These are phyloP conservation scores for Russula olivacea DNA, from an alignment of 768 basidiomycete species.

Conservation along the genomic window DNA sequence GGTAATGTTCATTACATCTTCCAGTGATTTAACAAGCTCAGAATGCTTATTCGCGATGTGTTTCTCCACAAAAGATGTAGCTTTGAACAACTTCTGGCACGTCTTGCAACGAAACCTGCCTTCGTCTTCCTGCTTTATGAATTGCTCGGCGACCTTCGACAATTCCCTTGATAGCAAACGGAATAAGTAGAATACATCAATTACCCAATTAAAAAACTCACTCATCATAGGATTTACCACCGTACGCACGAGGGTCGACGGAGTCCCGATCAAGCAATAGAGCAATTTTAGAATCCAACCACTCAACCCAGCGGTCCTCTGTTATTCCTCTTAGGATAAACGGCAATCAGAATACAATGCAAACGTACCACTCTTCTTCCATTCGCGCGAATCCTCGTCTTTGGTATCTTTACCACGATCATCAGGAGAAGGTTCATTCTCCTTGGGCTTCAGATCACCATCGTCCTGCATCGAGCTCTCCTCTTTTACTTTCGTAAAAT, in stretches of 20 bases:
- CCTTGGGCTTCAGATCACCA: constrained; percentile 23
- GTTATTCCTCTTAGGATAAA: constrained; percentile 20
- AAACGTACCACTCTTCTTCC: constrained; percentile 63
- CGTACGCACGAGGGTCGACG: constrained; percentile 83
- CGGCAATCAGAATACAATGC: constrained; percentile 12
- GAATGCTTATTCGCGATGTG: constrained; percentile 94
- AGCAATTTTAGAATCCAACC: constrained; percentile 81
- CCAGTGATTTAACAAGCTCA: constrained; percentile 74
- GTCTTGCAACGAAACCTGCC: constrained; percentile 95
- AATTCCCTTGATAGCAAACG: constrained; percentile 55
- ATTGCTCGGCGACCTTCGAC: constrained; percentile 67
- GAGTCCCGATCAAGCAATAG: constrained; percentile 71
- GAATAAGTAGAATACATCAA: constrained; percentile 2
- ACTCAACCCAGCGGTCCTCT: constrained; percentile 89
- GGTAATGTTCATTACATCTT: constrained; percentile 55
- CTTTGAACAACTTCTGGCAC: constrained; percentile 97
- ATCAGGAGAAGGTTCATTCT: constrained; percentile 32
- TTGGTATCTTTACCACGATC: constrained; percentile 34
- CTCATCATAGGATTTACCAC: constrained; percentile 88
- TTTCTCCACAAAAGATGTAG: constrained; percentile 94
- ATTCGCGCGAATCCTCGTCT: constrained; percentile 40
- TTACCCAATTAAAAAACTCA: constrained; percentile 44
- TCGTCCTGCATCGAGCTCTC: constrained; percentile 42
- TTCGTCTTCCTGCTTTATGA: constrained; percentile 93
- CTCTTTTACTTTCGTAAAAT: constrained; percentile 39